phyloP scores from a whole-genome alignment of 306 rosid species.

The Ammopiptanthus mongolicus region DNA sequence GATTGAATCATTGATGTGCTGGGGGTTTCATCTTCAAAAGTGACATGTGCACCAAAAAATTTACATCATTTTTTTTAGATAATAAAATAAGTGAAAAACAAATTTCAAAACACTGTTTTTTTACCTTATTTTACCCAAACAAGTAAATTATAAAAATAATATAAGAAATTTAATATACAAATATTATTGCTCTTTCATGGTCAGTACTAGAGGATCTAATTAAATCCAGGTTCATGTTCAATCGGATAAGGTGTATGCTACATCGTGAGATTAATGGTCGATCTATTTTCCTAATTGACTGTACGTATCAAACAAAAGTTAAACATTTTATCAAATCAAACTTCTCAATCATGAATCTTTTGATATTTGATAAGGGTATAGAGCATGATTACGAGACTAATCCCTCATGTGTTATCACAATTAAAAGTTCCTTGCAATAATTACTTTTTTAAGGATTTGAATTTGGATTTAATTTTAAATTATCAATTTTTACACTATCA shows the following conservation, averaged over 20 bases:
- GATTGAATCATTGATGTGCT: neutral
- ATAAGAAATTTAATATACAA: too few relatives aligned
- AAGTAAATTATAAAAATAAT: too few relatives aligned
- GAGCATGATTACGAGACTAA: neutral
- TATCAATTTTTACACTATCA: too few relatives aligned
- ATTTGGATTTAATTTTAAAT: too few relatives aligned
- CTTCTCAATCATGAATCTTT: neutral
- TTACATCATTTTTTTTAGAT: too few relatives aligned
- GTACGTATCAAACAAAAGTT: neutral
- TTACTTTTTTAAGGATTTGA: too few relatives aligned
- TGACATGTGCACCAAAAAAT: too few relatives aligned
- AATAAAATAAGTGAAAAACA: too few relatives aligned
- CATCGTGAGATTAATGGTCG: neutral
- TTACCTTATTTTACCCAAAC: too few relatives aligned
- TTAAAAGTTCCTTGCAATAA: too few relatives aligned
- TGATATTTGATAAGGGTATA: neutral
- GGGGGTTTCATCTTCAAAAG: neutral
- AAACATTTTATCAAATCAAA: neutral
- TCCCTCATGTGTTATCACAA: neutral
- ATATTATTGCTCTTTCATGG: neutral
- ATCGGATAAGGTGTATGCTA: too few relatives aligned
- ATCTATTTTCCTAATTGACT: neutral
- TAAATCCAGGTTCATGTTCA: constrained; percentile 20
- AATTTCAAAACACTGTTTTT: too few relatives aligned
- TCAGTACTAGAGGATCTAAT: neutral